phyloP scores from a whole-genome alignment of 768 basidiomycete species.

The Grammothele lineata region DNA sequence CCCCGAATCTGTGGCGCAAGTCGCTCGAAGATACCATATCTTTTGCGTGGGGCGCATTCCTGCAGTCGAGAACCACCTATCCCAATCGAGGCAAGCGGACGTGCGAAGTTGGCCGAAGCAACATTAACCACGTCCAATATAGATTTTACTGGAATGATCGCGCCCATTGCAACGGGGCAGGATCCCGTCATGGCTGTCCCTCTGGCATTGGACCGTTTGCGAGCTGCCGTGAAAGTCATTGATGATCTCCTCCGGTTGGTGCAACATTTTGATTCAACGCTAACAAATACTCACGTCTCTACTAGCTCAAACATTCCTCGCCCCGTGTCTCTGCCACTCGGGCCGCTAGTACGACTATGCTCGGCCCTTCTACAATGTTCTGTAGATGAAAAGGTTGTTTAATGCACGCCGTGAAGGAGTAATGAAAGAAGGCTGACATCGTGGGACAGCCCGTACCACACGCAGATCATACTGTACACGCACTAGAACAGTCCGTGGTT shows the following conservation, averaged over 20 bases:
- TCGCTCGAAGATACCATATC: slow-evolving; percentile 64
- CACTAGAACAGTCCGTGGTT: slow-evolving; percentile 50
- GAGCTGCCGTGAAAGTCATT: slow-evolving; percentile 48
- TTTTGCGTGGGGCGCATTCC: slow-evolving; percentile 63
- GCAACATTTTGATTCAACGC: too few species aligned
- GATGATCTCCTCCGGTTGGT: slow-evolving; percentile 40
- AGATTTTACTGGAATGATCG: slow-evolving; percentile 7
- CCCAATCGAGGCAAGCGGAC: slow-evolving; percentile 38
- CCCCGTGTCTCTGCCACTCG: slow-evolving; percentile 69
- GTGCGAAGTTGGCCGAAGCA: too few species aligned
- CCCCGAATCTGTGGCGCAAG: slow-evolving; percentile 68
- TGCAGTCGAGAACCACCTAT: slow-evolving; percentile 57
- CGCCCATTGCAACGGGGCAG: slow-evolving; percentile 21
- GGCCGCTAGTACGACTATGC: slow-evolving; percentile 50
- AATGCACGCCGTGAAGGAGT: too few species aligned
- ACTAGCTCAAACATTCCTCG: slow-evolving; percentile 51
- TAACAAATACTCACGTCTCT: not conserved
- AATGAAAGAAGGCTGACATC: too few species aligned
- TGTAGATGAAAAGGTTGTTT: slow-evolving; percentile 45
- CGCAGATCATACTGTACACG: slow-evolving; percentile 45
- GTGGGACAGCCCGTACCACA: too few species aligned
- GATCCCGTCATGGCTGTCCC: slow-evolving; percentile 50
- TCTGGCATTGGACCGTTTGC: slow-evolving; percentile 58
- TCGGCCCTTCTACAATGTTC: slow-evolving; percentile 43
- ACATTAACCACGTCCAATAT: too few species aligned